Percentiles rank a stretch among this genome's conserved stretches.
phyloP scores from a whole-genome alignment of 192 early-diverging fungal genomes.

The Irineochytrium annulatum region DNA sequence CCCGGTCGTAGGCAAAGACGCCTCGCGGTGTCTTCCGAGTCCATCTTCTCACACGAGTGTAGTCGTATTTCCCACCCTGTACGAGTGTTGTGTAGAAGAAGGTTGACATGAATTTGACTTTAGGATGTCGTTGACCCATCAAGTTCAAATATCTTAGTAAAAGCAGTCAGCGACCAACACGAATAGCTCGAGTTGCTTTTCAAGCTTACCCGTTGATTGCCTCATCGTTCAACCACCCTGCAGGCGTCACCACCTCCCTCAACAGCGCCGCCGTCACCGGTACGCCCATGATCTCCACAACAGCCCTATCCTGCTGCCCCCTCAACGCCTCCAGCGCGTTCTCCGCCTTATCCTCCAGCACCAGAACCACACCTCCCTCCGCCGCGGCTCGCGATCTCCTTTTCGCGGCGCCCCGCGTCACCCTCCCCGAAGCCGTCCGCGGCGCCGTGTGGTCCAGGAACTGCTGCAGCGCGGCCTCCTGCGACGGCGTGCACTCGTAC shows the following conservation, averaged over 20 bases:
- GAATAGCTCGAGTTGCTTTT: too few species aligned
- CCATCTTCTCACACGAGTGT: slow-evolving; percentile 21
- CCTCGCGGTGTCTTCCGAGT: slow-evolving; percentile 17
- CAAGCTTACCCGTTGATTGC: slow-evolving; percentile 31
- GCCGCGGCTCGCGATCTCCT: too few species aligned
- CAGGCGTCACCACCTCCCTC: neutral
- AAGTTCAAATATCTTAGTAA: slow-evolving; percentile 18
- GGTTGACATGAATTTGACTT: slow-evolving; percentile 24
- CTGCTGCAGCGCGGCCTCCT: too few species aligned
- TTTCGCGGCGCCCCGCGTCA: too few species aligned
- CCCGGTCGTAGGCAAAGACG: slow-evolving; percentile 20
- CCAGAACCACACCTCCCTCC: too few species aligned
- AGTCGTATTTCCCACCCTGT: slow-evolving; percentile 13
- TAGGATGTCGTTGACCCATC: slow-evolving; percentile 8
- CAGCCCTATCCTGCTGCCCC: too few species aligned
- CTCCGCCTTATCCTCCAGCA: too few species aligned
- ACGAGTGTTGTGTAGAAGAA: slow-evolving; percentile 27
- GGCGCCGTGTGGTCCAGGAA: too few species aligned
- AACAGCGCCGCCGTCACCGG: slow-evolving; percentile 16
- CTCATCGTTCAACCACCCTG: slow-evolving; percentile 29
- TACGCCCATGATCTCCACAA: slow-evolving; percentile 21
- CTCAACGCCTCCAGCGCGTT: too few species aligned
- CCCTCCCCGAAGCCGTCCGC: too few species aligned
- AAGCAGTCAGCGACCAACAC: too few species aligned
- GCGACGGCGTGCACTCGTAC: too few species aligned